Evolutionary conservation across 768 basidiomycete genomes (phyloP).

Genomic region (Peribolospora baueri): DNA sequence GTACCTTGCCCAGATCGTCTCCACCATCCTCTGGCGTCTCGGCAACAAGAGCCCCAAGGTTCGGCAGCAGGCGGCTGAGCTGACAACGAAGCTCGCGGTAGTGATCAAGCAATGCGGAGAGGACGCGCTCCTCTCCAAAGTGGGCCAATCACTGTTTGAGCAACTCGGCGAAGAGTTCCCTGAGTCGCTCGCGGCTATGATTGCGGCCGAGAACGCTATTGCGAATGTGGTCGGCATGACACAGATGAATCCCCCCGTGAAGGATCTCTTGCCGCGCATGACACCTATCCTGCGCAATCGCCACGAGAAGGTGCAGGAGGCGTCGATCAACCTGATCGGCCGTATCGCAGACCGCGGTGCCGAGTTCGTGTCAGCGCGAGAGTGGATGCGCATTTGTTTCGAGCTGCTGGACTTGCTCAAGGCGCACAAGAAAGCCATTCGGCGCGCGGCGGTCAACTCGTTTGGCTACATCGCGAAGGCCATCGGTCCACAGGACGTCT

Average conservation of each 20-base stretch:
- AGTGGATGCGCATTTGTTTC: constrained; percentile 99
- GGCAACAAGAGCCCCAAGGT: constrained; percentile 99
- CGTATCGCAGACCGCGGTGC: constrained; percentile 97
- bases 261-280: constrained; percentile 95
- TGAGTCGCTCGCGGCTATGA: constrained; percentile 29
- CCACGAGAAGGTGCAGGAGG: constrained; percentile 98
- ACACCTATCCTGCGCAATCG: constrained; percentile 97
- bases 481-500: constrained; percentile 93
- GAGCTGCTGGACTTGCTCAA: constrained; percentile 88
- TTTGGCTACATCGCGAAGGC: constrained; percentile 99
- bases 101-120: constrained; percentile 99
- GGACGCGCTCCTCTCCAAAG: constrained; percentile 78
- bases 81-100: constrained; percentile 80
- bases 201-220: constrained; percentile 93
- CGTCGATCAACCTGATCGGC: constrained; percentile 97
- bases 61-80: constrained; percentile 93
- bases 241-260: constrained; percentile 98
- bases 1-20: constrained; percentile 94
- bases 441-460: constrained; percentile 94
- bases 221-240: constrained; percentile 99
- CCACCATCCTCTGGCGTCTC: constrained; percentile 92
- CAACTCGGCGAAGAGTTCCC: constrained; percentile 99
- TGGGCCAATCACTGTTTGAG: constrained; percentile 89
- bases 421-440: constrained; percentile 97
- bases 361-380: constrained; percentile 90